These are phyloP conservation scores for Podaxis pistillaris DNA, from an alignment of 768 basidiomycete species.

Conservation along the genomic window DNA sequence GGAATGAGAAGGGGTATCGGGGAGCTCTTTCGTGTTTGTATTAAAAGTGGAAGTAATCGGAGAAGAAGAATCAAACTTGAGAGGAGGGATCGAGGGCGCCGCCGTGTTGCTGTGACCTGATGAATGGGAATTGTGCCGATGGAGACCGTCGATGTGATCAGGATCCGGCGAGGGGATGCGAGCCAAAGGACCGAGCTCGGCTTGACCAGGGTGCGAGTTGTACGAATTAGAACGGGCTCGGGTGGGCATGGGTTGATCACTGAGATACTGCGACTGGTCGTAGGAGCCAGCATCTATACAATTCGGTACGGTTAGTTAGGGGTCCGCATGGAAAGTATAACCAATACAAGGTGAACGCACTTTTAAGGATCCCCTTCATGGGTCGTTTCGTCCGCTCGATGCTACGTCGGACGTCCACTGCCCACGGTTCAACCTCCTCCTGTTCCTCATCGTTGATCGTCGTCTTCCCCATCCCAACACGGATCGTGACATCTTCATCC, in stretches of 20 bases:
- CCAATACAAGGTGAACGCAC: slow-evolving; percentile 42
- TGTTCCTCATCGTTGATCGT: slow-evolving; percentile 46
- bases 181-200: slow-evolving; percentile 73
- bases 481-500: slow-evolving; percentile 74
- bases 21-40: slow-evolving; percentile 15
- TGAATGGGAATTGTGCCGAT: slow-evolving; percentile 62
- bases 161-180: slow-evolving; percentile 83
- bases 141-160: slow-evolving; percentile 85
- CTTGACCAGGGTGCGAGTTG: slow-evolving; percentile 49
- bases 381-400: slow-evolving; percentile 66
- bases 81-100: slow-evolving; percentile 56
- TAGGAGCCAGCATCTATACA: slow-evolving; percentile 64
- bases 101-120: slow-evolving; percentile 34
- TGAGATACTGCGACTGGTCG: slow-evolving; percentile 56
- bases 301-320: slow-evolving; percentile 1
- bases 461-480: slow-evolving; percentile 52
- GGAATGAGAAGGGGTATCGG: slow-evolving; percentile 34
- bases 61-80: slow-evolving; percentile 51
- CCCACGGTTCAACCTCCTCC: slow-evolving; percentile 64
- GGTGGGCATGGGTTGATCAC: slow-evolving; percentile 42
- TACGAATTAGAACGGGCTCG: slow-evolving; percentile 85
- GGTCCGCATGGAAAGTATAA: slow-evolving; percentile 2
- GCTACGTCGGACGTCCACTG: slow-evolving; percentile 68
- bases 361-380: slow-evolving; percentile 85
- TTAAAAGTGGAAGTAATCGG: slow-evolving; percentile 24